Evolutionary conservation across 192 early-diverging fungal species (phyloP), one percentile per base, ranked within the genome.

Genomic region (Irineochytrium annulatum): DNA sequence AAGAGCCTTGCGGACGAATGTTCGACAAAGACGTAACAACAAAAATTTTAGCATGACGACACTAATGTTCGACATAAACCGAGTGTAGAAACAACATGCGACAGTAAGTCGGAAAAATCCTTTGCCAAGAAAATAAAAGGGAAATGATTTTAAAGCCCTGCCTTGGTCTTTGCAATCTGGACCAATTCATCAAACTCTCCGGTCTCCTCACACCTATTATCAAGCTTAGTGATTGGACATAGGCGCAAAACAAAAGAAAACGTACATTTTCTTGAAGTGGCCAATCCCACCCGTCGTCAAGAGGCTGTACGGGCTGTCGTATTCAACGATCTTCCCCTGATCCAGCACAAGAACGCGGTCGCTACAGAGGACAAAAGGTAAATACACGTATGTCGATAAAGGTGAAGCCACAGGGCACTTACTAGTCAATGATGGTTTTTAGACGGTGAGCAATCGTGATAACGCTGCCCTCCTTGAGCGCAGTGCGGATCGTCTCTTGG

Each of bases 401-500:
- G 24, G 24, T 27, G 34, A 49, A 41, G 57, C 57, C 57, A 16
- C 28, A 62, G 24, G 22, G 14, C 11, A 41, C 41, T 43, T 29
- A 60, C 59, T 76, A 74, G 28, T 74, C 72, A 44, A 70, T 70
- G 37, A 74, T 75, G 14, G 88, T 90, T 29, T 85, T 85, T 54
- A 90, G 76, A 31, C 88, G 77, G 64, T 90, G 89, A 8, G 89
- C 89, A 53, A 90, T 86, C 2, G 83, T 86, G 17, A 90, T 63
- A 16, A 90, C 76, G 5, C 85, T 88, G 3, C 78, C 77, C 3
- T 79, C 69, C 22, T 71, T 73, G 65, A 90, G 86, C 39, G 78
- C 74, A 45, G 70, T 71, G 14, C 86, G 84, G 56, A 89, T 83
- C 0, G 83, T 81, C 63, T 67, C 65, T 64, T 91, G 88, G 55